Base-by-base conservation (phyloP, 352 stramenopile genomes). In the Thraustochytrium sp. region DNA sequence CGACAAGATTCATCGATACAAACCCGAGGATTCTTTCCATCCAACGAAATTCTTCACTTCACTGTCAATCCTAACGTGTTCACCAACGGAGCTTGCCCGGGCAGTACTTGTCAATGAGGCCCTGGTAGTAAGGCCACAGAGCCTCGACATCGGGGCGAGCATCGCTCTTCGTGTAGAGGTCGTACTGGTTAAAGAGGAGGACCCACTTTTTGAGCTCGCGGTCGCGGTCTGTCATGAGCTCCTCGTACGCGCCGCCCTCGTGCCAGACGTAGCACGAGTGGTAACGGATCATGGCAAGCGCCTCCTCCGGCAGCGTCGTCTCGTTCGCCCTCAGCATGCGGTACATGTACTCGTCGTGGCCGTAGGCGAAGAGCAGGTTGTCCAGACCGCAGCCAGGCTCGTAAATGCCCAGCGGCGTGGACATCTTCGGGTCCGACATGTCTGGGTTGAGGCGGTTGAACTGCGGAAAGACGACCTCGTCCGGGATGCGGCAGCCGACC, bases 321-420 rank as follows among this genome's bases (percentile, higher is more conserved):
- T 93, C 85, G 87, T 97, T 97, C 76, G 92, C 92, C 76, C 93
- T 89, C 61, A 97, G 90, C 92, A 97, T 97, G 82, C 93, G 89
- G 86, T 96, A 97, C 87, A 97, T 89, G 86, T 97, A 98, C 88
- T 98, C 94, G 86, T 94, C 93, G 83, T 97, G 93, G 63, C 93
- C 93, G 89, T 92, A 97, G 1, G 92, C 92, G 84, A 95, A 96
- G 75, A 90, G 90, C 64, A 97, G 87, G 82, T 96, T 93, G 75
- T 92, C 89, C 44, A 97, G 85, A 40, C 94, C 94, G 78, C 94
- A 97, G 82, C 94, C 83, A 11, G 90, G 89, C 85, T 93, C 85
- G 84, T 97, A 97, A 63, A 97, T 95, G 62, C 94, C 93, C 44
- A 86, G 89, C 46, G 90, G 86, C 1, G 91, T 95, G 85, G 96